Percentiles rank a stretch among this genome's conserved stretches.
These are phyloP conservation scores for Aspergillus phoenicis DNA, from an alignment of 2,329 filamentous ascomycete species.

Conservation along the genomic window DNA sequence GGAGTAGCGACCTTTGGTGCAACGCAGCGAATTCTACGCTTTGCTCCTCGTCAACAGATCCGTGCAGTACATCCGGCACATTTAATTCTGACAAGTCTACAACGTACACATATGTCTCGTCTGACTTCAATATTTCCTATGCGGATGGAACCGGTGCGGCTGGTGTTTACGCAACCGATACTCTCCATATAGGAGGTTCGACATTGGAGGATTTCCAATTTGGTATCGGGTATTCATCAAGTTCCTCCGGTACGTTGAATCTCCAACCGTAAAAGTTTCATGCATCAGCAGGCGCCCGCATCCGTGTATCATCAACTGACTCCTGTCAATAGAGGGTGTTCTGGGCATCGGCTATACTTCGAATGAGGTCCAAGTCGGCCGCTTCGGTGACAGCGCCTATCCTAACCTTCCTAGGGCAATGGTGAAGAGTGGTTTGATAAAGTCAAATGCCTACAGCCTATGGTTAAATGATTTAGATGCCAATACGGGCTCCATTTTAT, in stretches of 20 bases:
- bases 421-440: conserved; percentile 62
- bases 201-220: conserved; percentile 58
- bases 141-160: conserved; percentile 75
- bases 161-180: conserved; percentile 81
- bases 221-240: conserved; percentile 60
- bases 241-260: conserved; percentile 44
- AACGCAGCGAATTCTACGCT: conserved; percentile 55
- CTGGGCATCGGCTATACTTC: conserved; percentile 79
- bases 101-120: conserved; percentile 72
- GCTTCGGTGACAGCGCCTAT: conserved; percentile 57
- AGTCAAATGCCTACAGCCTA: conserved; percentile 70
- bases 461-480: conserved; percentile 74
- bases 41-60: conserved; percentile 45
- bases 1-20: conserved; percentile 65
- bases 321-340: conserved; percentile 63
- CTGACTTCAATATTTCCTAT: conserved; percentile 84
- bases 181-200: conserved; percentile 57
- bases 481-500: conserved; percentile 68
- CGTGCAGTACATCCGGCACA: conserved; percentile 53
- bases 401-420: conserved; percentile 70
- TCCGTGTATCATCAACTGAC: background rate
- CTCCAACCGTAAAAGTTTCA: background rate
- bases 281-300: background rate
- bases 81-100: conserved; percentile 65
- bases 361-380: conserved; percentile 67